phyloP scores from a whole-genome alignment of 208 protist species.

The Phytomonas francai region DNA sequence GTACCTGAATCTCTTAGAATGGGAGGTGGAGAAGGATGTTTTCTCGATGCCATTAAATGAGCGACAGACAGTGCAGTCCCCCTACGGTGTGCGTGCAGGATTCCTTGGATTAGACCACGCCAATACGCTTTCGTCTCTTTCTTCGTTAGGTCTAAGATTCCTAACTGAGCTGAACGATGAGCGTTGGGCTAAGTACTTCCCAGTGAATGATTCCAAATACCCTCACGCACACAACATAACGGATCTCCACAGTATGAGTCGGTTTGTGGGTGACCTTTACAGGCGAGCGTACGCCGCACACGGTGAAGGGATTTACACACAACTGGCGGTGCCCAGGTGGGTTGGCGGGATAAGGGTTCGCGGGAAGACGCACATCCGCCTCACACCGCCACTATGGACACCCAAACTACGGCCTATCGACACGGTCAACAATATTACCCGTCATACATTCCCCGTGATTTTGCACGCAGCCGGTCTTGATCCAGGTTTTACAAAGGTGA shows the following conservation, averaged over 20 bases:
- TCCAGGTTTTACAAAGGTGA: neutral
- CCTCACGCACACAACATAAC: neutral
- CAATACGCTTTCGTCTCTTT: neutral
- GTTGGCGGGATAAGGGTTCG: neutral
- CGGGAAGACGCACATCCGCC: neutral
- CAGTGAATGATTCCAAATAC: neutral
- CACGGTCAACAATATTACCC: neutral
- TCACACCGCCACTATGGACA: neutral
- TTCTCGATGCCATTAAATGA: neutral
- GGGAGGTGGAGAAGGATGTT: conserved; percentile 1
- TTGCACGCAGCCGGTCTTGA: neutral
- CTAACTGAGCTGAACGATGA: neutral
- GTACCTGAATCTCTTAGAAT: neutral
- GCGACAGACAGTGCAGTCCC: neutral
- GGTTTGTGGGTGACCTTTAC: neutral
- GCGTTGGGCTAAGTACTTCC: neutral
- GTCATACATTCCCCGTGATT: neutral
- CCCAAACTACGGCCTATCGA: too few relatives aligned
- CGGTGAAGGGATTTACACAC: neutral
- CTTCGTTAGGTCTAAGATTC: too few relatives aligned
- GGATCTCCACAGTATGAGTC: neutral
- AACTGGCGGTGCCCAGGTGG: neutral
- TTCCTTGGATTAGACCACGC: neutral
- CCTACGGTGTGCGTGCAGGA: neutral
- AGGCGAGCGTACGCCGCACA: neutral